A percentile compares a stretch with the other conserved stretches of the same genome.
phyloP scores from a whole-genome alignment of 371 early-diverging fungal genomes.

The Syncephalastrum contaminatum region DNA sequence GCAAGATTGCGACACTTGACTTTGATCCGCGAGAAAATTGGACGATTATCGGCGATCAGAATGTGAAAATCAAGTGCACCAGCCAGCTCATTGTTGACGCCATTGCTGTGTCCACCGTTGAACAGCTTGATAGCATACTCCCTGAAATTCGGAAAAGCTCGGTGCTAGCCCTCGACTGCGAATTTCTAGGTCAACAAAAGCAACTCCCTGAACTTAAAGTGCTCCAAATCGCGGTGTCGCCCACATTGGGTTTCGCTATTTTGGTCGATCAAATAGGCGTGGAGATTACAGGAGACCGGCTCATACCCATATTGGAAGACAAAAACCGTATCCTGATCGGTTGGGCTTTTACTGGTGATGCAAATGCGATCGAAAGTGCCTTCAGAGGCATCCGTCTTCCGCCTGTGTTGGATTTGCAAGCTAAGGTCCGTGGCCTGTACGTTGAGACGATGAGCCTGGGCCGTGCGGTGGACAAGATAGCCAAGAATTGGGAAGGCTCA shows the following conservation, averaged over 20 bases:
- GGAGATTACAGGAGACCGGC: constrained; percentile 17
- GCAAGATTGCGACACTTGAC: constrained; percentile 7
- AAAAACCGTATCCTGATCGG: constrained; percentile 23
- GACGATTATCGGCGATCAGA: constrained; percentile 11
- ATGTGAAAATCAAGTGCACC: constrained; percentile 8
- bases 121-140: constrained; percentile 21
- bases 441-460: constrained; percentile 26
- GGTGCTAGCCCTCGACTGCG: constrained; percentile 40
- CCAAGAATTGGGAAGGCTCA: constrained; percentile 28
- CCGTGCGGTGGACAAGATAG: constrained; percentile 28
- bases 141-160: constrained; percentile 9
- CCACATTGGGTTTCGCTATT: constrained; percentile 38
- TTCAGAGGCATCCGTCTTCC: constrained; percentile 21
- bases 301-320: constrained; percentile 19
- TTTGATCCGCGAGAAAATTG: constrained; percentile 26
- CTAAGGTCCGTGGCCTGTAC: constrained; percentile 24
- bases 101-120: constrained; percentile 18
- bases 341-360: constrained; percentile 42
- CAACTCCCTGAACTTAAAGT: constrained; percentile 34
- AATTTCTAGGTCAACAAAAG: constrained; percentile 34
- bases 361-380: constrained; percentile 33
- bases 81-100: constrained; percentile 17
- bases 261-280: constrained; percentile 38
- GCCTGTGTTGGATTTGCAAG: constrained; percentile 39
- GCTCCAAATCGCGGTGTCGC: constrained; percentile 40